phyloP scores from a whole-genome alignment of 106 monocot genomes.

The Gastrodia elata region DNA sequence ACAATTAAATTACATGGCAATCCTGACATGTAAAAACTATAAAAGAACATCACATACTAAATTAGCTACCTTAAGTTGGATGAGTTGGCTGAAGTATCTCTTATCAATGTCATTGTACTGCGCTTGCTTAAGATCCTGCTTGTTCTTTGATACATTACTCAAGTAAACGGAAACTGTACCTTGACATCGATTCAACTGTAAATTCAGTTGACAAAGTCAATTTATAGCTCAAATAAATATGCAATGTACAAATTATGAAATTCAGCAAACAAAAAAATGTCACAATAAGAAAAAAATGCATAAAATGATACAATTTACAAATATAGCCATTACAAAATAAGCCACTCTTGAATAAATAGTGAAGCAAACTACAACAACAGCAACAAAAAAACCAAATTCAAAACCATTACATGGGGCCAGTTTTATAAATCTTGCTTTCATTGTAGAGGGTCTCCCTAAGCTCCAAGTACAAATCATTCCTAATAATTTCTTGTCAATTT shows the following conservation, averaged over 20 bases:
- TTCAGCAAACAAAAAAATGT: background rate
- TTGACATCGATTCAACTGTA: slow-evolving; percentile 73
- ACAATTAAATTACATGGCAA: background rate
- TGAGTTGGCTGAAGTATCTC: slow-evolving; percentile 81
- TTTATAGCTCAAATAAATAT: background rate
- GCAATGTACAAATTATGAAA: background rate
- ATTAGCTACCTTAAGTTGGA: slow-evolving; percentile 83
- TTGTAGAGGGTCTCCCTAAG: no score
- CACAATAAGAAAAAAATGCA: background rate
- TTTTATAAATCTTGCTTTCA: no score
- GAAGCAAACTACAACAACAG: background rate
- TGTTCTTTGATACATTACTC: slow-evolving; percentile 80
- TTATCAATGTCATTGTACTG: slow-evolving; percentile 96
- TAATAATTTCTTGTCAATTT: no score
- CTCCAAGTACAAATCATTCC: no score
- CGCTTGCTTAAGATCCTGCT: slow-evolving; percentile 80
- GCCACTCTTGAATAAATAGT: background rate
- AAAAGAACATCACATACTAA: slow-evolving; percentile 4
- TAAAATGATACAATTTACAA: background rate
- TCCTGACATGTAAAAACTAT: background rate
- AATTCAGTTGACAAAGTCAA: background rate
- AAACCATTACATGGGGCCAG: no score
- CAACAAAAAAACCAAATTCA: background rate
- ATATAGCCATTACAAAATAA: background rate
- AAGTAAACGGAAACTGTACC: slow-evolving; percentile 84